These are phyloP conservation scores for Spongospora subterranea DNA, from an alignment of 208 protist species.

Conservation along the genomic window DNA sequence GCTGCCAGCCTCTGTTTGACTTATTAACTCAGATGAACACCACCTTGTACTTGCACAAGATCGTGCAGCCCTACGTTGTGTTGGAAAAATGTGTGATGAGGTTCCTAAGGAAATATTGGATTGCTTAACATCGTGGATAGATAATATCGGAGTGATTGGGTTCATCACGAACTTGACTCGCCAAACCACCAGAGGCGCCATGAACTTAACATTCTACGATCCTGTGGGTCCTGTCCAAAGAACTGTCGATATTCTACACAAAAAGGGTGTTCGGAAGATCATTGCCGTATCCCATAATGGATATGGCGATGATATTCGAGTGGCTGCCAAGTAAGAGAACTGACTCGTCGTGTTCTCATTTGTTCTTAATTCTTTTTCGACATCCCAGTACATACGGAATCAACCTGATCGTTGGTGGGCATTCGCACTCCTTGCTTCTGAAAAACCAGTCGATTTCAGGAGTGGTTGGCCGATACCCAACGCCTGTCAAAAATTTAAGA, in stretches of 20 bases:
- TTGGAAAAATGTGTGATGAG: not conserved
- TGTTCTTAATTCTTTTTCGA: too few species aligned
- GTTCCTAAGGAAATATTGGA: not conserved
- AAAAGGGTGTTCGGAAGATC: not conserved
- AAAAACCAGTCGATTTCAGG: not conserved
- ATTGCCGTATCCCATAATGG: conserved; percentile 21
- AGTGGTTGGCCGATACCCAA: not conserved
- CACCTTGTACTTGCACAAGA: not conserved
- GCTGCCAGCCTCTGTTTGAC: too few species aligned
- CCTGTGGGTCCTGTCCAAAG: not conserved
- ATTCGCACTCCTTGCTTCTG: not conserved
- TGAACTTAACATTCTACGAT: not conserved
- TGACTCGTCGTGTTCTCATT: too few species aligned
- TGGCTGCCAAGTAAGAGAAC: not conserved
- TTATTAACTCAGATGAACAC: too few species aligned
- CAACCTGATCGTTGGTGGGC: not conserved
- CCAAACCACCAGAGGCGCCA: not conserved
- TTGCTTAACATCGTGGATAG: not conserved
- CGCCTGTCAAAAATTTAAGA: not conserved
- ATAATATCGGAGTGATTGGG: not conserved
- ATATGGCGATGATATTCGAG: not conserved
- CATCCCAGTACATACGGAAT: not conserved
- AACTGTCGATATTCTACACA: not conserved
- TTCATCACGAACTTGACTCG: not conserved
- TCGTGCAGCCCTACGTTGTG: not conserved